A percentile compares a stretch with the other conserved stretches of the same genome.
These are phyloP conservation scores for Fusarium mundagurra DNA, from an alignment of 2,329 filamentous ascomycete species.

Conservation along the genomic window DNA sequence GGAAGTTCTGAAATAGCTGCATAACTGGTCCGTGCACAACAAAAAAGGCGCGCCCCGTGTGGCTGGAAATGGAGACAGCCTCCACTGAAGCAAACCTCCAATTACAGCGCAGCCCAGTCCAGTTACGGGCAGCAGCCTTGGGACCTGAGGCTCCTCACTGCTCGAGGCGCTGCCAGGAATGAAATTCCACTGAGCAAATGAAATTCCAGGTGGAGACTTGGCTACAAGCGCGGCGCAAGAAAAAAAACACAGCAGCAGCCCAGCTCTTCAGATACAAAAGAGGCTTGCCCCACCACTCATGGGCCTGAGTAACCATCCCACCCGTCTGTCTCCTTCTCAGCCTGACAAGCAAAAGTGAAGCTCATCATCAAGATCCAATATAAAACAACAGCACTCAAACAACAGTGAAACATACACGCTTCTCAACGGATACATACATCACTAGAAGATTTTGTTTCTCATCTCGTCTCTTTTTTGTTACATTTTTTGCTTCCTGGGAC, in stretches of 20 bases:
- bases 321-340: conserved; percentile 38
- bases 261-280: conserved; percentile 42
- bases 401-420: conserved; percentile 5
- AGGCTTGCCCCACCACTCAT: conserved; percentile 46
- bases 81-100: neutral
- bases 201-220: conserved; percentile 21
- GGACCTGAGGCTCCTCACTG: conserved; percentile 18
- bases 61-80: conserved; percentile 8
- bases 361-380: conserved; percentile 18
- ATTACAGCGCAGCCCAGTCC: neutral
- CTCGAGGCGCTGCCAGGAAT: neutral
- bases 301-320: conserved; percentile 39
- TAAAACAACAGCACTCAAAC: conserved; percentile 6
- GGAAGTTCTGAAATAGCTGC: conserved; percentile 41
- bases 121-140: neutral
- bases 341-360: conserved; percentile 9
- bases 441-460: neutral
- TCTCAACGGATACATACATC: neutral
- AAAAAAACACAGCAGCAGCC: conserved; percentile 14
- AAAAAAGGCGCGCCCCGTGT: conserved; percentile 23
- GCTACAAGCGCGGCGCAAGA: conserved; percentile 26
- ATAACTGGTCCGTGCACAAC: conserved; percentile 35
- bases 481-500: neutral
- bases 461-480: neutral
- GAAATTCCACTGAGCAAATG: conserved; percentile 14